Percentiles rank a stretch among this genome's conserved stretches.
phyloP scores from a whole-genome alignment of 1,139 yeast species.

The Blastobotrys petasosporus region DNA sequence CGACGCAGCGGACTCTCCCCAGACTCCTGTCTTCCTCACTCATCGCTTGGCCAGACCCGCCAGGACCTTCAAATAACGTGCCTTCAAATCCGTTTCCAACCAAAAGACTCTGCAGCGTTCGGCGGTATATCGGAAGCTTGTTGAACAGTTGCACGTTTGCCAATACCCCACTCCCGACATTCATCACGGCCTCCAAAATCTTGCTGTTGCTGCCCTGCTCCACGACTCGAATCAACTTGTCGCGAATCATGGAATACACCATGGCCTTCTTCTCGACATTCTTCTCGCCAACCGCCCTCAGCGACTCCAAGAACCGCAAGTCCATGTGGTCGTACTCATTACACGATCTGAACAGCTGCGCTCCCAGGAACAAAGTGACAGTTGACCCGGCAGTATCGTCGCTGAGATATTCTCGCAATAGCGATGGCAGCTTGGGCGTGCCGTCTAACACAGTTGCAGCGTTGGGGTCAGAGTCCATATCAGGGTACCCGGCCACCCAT shows the following conservation, averaged over 20 bases:
- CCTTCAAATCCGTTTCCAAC: conserved; percentile 19
- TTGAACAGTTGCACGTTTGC: conserved; percentile 19
- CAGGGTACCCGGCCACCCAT: conserved; percentile 43
- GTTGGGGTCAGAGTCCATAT: conserved; percentile 25
- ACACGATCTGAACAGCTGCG: conserved; percentile 46
- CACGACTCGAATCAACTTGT: conserved; percentile 18
- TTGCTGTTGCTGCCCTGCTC: conserved; percentile 21
- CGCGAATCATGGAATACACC: conserved; percentile 24
- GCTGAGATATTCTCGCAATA: conserved; percentile 45
- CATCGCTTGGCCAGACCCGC: conserved; percentile 1
- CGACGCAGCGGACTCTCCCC: conserved; percentile 10
- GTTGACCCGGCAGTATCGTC: conserved; percentile 40
- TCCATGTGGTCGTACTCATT: conserved; percentile 49
- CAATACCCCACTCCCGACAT: conserved; percentile 19
- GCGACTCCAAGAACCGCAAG: conserved; percentile 47
- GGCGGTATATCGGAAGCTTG: conserved; percentile 16
- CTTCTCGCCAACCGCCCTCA: conserved; percentile 37
- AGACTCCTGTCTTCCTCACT: conserved; percentile 4
- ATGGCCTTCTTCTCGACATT: conserved; percentile 25
- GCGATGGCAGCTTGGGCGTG: conserved; percentile 39
- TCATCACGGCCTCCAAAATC: conserved; percentile 19
- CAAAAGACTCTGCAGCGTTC: conserved; percentile 16
- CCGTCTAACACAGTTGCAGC: too few relatives aligned
- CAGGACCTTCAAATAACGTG: conserved; percentile 7
- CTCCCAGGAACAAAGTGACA: conserved; percentile 47